Evolutionary conservation across 148 eudicot genomes (phyloP).

Genomic region (Silene uniflora): DNA sequence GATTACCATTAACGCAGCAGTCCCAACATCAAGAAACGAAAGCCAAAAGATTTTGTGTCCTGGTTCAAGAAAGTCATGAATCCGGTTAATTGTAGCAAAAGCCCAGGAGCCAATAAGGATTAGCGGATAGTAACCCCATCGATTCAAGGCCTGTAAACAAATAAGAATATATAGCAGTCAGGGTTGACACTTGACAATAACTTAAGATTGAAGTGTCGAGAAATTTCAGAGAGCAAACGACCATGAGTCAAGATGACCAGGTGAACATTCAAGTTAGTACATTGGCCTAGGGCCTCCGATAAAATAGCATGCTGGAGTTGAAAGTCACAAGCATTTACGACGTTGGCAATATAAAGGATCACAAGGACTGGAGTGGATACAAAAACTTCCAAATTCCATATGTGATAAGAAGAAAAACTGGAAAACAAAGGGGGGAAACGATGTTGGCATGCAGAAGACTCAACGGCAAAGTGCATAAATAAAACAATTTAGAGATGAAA

Average conservation of each 20-base stretch:
- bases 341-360: background rate
- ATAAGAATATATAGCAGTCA: conserved; percentile 9
- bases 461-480: background rate
- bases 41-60: conserved; percentile 94
- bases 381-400: background rate
- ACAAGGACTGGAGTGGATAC: background rate
- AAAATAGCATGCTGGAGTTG: conserved; percentile 6
- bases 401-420: background rate
- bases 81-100: conserved; percentile 87
- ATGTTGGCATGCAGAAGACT: background rate
- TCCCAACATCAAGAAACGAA: conserved; percentile 91
- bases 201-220: background rate
- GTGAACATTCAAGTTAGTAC: conserved; percentile 12
- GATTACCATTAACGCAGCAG: conserved; percentile 88
- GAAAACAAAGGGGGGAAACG: background rate
- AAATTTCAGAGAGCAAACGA: conserved; percentile 1
- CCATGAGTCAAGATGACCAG: background rate
- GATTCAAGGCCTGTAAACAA: conserved; percentile 63
- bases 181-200: background rate
- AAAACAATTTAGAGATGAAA: background rate
- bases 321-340: background rate
- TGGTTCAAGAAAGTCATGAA: conserved; percentile 89
- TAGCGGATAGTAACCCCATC: conserved; percentile 98
- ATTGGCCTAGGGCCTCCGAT: conserved; percentile 1
- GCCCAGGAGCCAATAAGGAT: conserved; percentile 97